phyloP scores from a whole-genome alignment of 148 eudicot species.

The Diospyros kaki region DNA sequence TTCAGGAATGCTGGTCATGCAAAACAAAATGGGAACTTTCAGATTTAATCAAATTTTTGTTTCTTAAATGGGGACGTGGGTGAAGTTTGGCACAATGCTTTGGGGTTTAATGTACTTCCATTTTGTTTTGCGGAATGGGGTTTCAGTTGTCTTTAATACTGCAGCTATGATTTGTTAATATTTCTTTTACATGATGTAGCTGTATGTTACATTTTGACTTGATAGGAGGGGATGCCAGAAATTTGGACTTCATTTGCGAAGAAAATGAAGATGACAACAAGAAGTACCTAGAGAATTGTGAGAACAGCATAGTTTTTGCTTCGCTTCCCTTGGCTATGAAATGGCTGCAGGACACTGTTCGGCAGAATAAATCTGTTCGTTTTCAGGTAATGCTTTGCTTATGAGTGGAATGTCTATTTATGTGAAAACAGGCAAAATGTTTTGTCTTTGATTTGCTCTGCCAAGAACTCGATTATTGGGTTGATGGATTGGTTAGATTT shows the following conservation, averaged over 20 bases:
- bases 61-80: too few relatives aligned
- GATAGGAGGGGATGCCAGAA: conserved; percentile 45
- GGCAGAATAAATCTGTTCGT: conserved; percentile 62
- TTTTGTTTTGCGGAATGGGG: too few relatives aligned
- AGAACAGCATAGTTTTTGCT: conserved; percentile 74
- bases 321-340: conserved; percentile 88
- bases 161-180: too few relatives aligned
- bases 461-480: neutral
- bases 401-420: neutral
- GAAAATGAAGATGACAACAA: conserved; percentile 40
- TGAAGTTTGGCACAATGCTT: too few relatives aligned
- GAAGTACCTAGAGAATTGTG: conserved; percentile 30
- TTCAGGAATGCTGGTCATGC: too few relatives aligned
- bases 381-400: conserved; percentile 55
- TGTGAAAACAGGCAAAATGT: too few relatives aligned
- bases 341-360: conserved; percentile 72
- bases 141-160: too few relatives aligned
- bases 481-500: neutral
- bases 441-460: neutral
- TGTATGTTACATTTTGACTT: conserved; percentile 3
- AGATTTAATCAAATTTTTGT: too few relatives aligned
- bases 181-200: too few relatives aligned
- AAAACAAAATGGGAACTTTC: too few relatives aligned
- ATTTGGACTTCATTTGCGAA: conserved; percentile 29
- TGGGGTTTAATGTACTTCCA: too few relatives aligned